Base-by-base conservation (phyloP, 208 protist genomes). In the Wallacemonas sp. region DNA sequence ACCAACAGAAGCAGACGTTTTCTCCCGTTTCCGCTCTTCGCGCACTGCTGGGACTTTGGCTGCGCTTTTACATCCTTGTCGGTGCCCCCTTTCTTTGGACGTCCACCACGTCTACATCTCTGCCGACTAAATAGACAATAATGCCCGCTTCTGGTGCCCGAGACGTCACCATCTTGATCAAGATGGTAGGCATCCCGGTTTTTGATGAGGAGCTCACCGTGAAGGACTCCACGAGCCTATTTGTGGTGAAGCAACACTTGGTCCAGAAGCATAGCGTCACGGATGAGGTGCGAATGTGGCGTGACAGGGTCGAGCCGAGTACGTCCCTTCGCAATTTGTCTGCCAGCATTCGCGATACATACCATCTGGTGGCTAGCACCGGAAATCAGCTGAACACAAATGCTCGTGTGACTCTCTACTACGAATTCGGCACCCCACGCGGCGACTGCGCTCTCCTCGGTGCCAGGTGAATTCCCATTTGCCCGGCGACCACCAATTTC, bases 121-220 rank as follows among this genome's bases (percentile, higher is more conserved):
- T n/a, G n/a, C n/a, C n/a, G n/a, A n/a, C n/a, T n/a, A n/a, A n/a
- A n/a, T n/a, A n/a, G n/a, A n/a, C n/a, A n/a, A n/a, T n/a, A 41
- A 50, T 50, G 48, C 25, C 25, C 7, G 22, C 23, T 0, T 26
- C 26, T 10, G 20, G 14, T 42, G 10, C 52, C 12, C 52, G 52
- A 12, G 29, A 33, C 5, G 36, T 59, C 31, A 44, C 52, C 31
- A 25, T 90, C 38, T 55, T 32, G 10, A 67, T 68, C 10, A 91
- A 87, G 76, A 86, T 94, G 81, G 85, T 94, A 2, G 85, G 88
- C 3, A 74, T 92, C 48, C 64, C 82, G 2, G 59, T 90, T 29
- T 91, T 92, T 66, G 86, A 95, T 50, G 65, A 67, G 14, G 77
- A 84, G 16, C 65, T 72, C 16, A 67, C 66, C 14, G 83, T 77